A percentile compares a stretch with the other conserved stretches of the same genome.
These are phyloP conservation scores for Pseudovirgaria hyperparasitica DNA, from an alignment of 2,329 filamentous ascomycete genomes.

Conservation along the genomic window DNA sequence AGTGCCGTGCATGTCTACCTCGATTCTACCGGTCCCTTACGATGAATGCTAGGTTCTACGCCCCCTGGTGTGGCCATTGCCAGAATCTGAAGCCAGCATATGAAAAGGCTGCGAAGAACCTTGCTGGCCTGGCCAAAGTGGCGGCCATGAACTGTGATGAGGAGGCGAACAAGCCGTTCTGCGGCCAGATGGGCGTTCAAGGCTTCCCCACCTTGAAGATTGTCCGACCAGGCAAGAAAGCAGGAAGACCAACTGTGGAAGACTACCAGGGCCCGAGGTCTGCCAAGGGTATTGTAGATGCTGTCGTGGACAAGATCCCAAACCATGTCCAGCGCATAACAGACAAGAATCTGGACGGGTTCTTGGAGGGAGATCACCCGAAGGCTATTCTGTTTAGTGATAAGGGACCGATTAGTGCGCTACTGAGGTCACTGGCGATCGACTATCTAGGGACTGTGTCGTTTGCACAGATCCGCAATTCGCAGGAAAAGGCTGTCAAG, in stretches of 20 bases:
- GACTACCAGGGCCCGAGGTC: constrained; percentile 78
- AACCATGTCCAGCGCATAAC: constrained; percentile 77
- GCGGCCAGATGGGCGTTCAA: constrained; percentile 72
- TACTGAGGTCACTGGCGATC: constrained; percentile 75
- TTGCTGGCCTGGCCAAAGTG: constrained; percentile 87
- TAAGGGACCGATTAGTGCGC: constrained; percentile 74
- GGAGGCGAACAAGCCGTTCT: constrained; percentile 80
- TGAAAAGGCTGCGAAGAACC: constrained; percentile 81
- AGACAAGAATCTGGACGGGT: constrained; percentile 66
- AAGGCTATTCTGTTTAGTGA: constrained; percentile 91
- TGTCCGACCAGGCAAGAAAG: constrained; percentile 70
- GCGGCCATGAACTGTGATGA: constrained; percentile 93
- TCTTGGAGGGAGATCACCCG: constrained; percentile 56
- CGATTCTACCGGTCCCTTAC: constrained; percentile 3
- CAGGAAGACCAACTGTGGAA: constrained; percentile 67
- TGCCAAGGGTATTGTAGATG: constrained; percentile 78
- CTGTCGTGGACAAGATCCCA: constrained; percentile 75
- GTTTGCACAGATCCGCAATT: constrained; percentile 73
- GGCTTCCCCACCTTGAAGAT: constrained; percentile 97
- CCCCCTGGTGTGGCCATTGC: constrained; percentile 96
- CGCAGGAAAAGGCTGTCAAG: constrained; percentile 58
- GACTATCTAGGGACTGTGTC: constrained; percentile 74
- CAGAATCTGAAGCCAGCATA: constrained; percentile 91
- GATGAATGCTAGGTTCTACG: constrained; percentile 66
- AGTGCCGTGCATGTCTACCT: constrained; percentile 6